Base-by-base conservation (phyloP, 352 stramenopile species). In the Globisporangium viniferum region DNA sequence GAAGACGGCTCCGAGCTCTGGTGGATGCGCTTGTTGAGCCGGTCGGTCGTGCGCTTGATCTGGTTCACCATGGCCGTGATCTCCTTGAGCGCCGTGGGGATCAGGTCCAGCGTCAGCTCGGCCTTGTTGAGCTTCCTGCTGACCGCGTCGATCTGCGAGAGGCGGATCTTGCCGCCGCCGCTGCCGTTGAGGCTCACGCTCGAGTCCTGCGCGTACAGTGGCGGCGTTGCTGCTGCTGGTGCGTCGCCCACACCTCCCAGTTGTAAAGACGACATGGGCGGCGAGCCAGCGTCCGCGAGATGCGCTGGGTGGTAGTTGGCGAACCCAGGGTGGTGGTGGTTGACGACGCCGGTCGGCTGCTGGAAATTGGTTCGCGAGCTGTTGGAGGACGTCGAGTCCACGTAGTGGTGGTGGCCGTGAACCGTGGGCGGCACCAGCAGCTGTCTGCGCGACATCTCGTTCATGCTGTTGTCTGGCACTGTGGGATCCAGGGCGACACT, bases 51-150 rank as follows among this genome's bases (percentile, higher is more conserved):
- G 36, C 77, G 80, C 27, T 89, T 84, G 49, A 93, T 90, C 64
- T 93, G 78, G 35, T 88, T 80, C 27, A 91, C 76, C 82, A 92
- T 91, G 15, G 63, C 67, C 1, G 82, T 84, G 63, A 92, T 88
- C 56, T 92, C 84, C n/a, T 77, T 62, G 27, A 93, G 73, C 36
- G 86, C 82, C 3, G 74, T 46, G 1, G 84, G 81, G 27, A 90
- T 79, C 44, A 89, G 68, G 41, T 88, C 80, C 10, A 80, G 58
- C 27, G 79, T 76, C 20, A 90, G 49, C 36, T 91, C 85, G 0
- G 73, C 67, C 22, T 80, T 78, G 64, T 80, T 89, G 31, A 90
- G 62, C 65, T 82, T 89, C 36, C 82, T 55, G 7, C 80, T 86
- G 12, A 90, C 81, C 0, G 71, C 68, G 54, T 89, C 80, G 12